Conservation (phyloP, 345 rosid genomes). For the Clausena lansium region DNA sequence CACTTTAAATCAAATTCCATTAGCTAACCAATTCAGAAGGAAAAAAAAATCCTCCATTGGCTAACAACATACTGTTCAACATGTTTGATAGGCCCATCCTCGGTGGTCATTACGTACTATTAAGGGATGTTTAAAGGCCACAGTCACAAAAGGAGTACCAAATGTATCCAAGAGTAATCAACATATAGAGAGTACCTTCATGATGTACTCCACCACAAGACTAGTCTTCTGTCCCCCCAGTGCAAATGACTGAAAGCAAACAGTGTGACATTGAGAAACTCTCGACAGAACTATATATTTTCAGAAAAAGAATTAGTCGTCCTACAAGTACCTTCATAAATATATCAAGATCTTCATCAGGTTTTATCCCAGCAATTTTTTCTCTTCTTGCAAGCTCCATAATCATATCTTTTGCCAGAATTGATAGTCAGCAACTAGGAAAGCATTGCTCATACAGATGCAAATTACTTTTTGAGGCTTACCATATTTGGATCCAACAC, state of each 20-base stretch:
- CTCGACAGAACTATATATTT: constrained; percentile 2
- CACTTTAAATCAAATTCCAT: background rate
- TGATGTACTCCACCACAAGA: constrained; percentile 83
- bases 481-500: constrained; percentile 95
- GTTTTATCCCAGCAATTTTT: constrained; percentile 85
- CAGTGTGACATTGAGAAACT: constrained; percentile 3
- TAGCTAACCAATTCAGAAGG: background rate
- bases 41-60: too few species aligned
- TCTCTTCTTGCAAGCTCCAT: constrained; percentile 91
- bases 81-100: background rate
- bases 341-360: constrained; percentile 98
- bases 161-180: constrained; percentile 4
- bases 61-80: background rate
- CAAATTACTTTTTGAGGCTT: constrained; percentile 24
- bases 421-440: constrained; percentile 23
- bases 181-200: constrained; percentile 72
- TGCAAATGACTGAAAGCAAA: constrained; percentile 65
- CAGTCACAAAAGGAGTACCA: background rate
- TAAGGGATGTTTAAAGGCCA: background rate
- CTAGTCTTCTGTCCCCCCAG: constrained; percentile 83
- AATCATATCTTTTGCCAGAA: constrained; percentile 70
- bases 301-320: background rate
- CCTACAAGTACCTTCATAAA: constrained; percentile 77
- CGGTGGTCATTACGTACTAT: background rate
- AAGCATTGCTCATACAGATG: constrained; percentile 7